Evolutionary conservation across 2,329 filamentous ascomycete genomes (phyloP), one percentile per base, ranked within the genome.

Genomic region (Chaetomiaceae sp.): DNA sequence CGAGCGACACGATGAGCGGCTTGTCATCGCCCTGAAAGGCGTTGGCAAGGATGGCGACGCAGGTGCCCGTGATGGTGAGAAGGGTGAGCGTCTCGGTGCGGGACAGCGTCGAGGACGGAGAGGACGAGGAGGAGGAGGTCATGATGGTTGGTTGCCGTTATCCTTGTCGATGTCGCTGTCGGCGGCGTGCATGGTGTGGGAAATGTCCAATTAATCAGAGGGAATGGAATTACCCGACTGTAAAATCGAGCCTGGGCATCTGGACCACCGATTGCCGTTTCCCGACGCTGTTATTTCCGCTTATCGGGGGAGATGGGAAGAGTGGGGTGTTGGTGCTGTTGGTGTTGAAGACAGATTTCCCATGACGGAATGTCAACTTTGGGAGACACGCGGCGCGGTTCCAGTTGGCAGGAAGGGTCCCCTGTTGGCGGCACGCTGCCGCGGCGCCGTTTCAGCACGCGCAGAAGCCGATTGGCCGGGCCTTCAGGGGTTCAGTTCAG

Each of bases 1-100:
- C 89, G 50, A 96, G 74, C 1, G 89, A 96, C 9, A 90, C 92
- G 59, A 95, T 77, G 61, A 99, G 79, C 33, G 93, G 92, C 61
- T 93, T 89, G 58, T 90, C 91, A 69, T 96, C 87, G 59, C 82
- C 87, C 53, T 84, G 81, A 64, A 96, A 86, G 34, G 89, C 89
- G 67, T 92, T 92, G 56, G 79, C 75, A 57, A 97, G 78, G 58
- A 96, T 75, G 51, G 82, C 83, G 59, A 87, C 66, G 63, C 87
- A 89, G 50, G 81, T 82, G 58, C 82, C 76, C 39, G 83, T 79
- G 50, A 96, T 72, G 16, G 82, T 73, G 57, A 86, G 63, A 55
- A 84, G 77, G 47, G 68, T 68, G 56, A 79, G 63, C n/a, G 74
- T 71, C 66, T 84, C 81, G 46, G 66, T 65, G 55, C 67, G 67